These are phyloP conservation scores for Jasminum sambac DNA, from an alignment of 257 asterid genomes.

Conservation along the genomic window DNA sequence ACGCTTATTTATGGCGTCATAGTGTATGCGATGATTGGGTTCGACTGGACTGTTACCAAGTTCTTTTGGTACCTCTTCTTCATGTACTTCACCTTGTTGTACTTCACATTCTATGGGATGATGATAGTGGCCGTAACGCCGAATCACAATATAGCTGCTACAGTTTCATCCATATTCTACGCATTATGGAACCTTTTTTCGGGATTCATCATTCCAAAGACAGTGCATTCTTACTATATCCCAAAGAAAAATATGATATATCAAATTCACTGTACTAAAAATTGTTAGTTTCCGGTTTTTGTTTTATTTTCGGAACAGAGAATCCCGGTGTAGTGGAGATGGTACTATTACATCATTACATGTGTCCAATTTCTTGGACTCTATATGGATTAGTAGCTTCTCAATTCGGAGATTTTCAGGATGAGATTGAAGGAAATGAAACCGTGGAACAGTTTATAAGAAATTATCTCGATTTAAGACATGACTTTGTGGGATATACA, in stretches of 20 bases:
- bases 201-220: conserved; percentile 71
- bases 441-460: conserved; percentile 58
- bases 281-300: not conserved
- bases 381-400: conserved; percentile 65
- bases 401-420: conserved; percentile 58
- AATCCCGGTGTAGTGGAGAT: conserved; percentile 83
- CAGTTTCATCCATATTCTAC: conserved; percentile 60
- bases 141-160: conserved; percentile 66
- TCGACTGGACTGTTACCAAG: conserved; percentile 65
- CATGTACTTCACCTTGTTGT: conserved; percentile 74
- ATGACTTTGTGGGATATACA: conserved; percentile 61
- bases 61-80: conserved; percentile 75
- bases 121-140: conserved; percentile 85
- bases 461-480: conserved; percentile 49
- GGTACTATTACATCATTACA: conserved; percentile 64
- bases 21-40: conserved; percentile 78
- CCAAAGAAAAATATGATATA: not conserved
- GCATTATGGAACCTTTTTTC: conserved; percentile 74
- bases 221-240: conserved; percentile 41
- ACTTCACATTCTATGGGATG: conserved; percentile 85
- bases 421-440: conserved; percentile 36
- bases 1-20: conserved; percentile 55
- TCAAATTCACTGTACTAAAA: not conserved
- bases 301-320: conserved; percentile 47
- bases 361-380: conserved; percentile 64